Conservation (phyloP, 1,284 basidiomycete species). For the Tremellales sp. region DNA sequence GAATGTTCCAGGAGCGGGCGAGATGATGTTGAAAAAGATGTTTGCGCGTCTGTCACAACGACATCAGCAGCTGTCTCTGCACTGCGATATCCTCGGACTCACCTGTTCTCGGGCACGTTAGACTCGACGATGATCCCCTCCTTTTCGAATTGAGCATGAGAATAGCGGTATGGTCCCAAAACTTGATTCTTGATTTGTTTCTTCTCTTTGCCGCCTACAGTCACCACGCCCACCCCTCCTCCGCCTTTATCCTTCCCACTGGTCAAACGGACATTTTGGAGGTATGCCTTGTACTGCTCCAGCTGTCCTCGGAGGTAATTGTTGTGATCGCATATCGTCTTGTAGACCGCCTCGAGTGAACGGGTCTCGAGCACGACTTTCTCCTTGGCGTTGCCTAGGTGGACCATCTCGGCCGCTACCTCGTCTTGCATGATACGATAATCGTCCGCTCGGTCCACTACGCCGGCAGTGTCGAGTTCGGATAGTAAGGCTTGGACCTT, state of each 20-base stretch:
- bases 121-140: conserved; percentile 99
- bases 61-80: not conserved
- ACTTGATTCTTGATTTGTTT: conserved; percentile 79
- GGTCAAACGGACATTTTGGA: conserved; percentile 93
- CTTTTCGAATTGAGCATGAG: conserved; percentile 96
- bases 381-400: conserved; percentile 92
- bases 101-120: conserved; percentile 97
- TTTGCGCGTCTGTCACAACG: conserved; percentile 70
- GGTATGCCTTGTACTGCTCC: conserved; percentile 98
- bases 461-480: conserved; percentile 85
- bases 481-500: conserved; percentile 99
- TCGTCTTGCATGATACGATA: conserved; percentile 97
- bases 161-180: conserved; percentile 93
- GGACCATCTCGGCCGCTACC: conserved; percentile 87
- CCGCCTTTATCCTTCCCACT: conserved; percentile 62
- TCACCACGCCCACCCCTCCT: conserved; percentile 83
- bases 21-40: conserved; percentile 98
- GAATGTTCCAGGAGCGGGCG: conserved; percentile 95
- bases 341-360: conserved; percentile 91
- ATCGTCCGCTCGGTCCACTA: conserved; percentile 76
- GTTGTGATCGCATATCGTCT: conserved; percentile 99
- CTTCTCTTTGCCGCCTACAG: conserved; percentile 95
- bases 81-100: conserved; percentile 30
- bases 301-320: conserved; percentile 92
- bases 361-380: conserved; percentile 92